Conservation (phyloP, 2,329 filamentous ascomycete species). For the Teratosphaeria destructans region DNA sequence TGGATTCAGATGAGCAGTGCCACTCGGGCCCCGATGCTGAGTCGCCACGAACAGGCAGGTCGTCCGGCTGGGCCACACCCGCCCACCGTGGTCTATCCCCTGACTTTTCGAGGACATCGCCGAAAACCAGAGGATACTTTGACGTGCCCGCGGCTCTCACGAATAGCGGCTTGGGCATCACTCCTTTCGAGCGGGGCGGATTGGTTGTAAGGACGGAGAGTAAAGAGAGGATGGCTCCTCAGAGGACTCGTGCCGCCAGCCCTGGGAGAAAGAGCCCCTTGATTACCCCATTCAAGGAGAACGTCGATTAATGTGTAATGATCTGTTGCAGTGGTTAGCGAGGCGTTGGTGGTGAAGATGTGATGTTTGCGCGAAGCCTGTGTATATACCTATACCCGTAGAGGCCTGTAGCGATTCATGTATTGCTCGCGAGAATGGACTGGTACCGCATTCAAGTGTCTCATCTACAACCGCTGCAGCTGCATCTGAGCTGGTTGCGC, state of each 20-base stretch:
- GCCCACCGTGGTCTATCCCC: constrained; percentile 21
- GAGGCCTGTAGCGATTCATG: background rate
- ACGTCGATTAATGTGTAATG: constrained; percentile 19
- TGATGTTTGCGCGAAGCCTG: background rate
- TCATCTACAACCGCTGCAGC: background rate
- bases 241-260: constrained; percentile 37
- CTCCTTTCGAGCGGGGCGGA: constrained; percentile 54
- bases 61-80: constrained; percentile 59
- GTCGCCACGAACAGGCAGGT: constrained; percentile 35
- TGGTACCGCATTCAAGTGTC: background rate
- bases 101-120: constrained; percentile 17
- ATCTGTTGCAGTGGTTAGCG: constrained; percentile 1
- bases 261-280: constrained; percentile 37
- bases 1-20: constrained; percentile 44
- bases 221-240: constrained; percentile 59
- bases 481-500: background rate
- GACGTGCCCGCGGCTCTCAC: constrained; percentile 30
- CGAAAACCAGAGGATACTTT: constrained; percentile 30
- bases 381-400: too few species aligned
- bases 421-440: background rate
- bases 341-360: constrained; percentile 1
- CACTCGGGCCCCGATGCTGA: constrained; percentile 10
- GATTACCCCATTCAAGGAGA: constrained; percentile 26
- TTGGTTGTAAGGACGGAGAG: constrained; percentile 77
- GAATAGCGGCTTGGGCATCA: constrained; percentile 17